phyloP scores from a whole-genome alignment of 164 flowering plant species.

The Akebia trifoliata region DNA sequence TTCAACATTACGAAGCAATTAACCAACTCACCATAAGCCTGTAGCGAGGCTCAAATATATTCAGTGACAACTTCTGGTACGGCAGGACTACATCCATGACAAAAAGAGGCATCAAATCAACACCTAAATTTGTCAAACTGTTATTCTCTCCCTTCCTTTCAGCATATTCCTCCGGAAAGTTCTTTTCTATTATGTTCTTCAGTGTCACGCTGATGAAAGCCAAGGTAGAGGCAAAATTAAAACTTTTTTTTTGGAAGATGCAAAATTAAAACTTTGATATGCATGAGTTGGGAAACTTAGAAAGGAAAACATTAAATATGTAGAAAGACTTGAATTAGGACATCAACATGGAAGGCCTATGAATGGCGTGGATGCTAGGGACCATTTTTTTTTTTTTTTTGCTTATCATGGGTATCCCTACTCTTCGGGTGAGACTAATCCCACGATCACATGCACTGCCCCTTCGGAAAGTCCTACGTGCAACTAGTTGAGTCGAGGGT shows the following conservation, averaged over 20 bases:
- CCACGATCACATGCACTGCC: too few relatives aligned
- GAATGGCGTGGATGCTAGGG: too few relatives aligned
- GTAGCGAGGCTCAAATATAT: constrained; percentile 97
- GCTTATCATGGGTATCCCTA: too few relatives aligned
- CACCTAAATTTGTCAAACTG: constrained; percentile 58
- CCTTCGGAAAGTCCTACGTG: too few relatives aligned
- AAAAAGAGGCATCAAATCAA: constrained; percentile 84
- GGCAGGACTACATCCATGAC: constrained; percentile 94
- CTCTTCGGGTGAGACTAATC: too few relatives aligned
- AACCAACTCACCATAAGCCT: constrained; percentile 81
- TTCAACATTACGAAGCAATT: neutral
- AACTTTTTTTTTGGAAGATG: too few relatives aligned
- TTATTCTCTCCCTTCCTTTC: constrained; percentile 83
- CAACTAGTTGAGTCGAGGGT: too few relatives aligned
- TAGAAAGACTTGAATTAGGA: too few relatives aligned
- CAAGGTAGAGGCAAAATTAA: constrained; percentile 7
- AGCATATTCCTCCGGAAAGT: constrained; percentile 86
- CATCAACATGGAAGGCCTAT: too few relatives aligned
- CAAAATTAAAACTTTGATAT: too few relatives aligned
- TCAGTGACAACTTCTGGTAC: constrained; percentile 76
- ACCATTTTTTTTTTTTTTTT: too few relatives aligned
- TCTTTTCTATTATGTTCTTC: constrained; percentile 87
- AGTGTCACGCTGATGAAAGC: constrained; percentile 72
- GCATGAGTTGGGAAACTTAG: neutral
- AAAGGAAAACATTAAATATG: neutral